A percentile compares a stretch with the other conserved stretches of the same genome.
These are phyloP conservation scores for Mycena venus DNA, from an alignment of 768 basidiomycete genomes.

Conservation along the genomic window DNA sequence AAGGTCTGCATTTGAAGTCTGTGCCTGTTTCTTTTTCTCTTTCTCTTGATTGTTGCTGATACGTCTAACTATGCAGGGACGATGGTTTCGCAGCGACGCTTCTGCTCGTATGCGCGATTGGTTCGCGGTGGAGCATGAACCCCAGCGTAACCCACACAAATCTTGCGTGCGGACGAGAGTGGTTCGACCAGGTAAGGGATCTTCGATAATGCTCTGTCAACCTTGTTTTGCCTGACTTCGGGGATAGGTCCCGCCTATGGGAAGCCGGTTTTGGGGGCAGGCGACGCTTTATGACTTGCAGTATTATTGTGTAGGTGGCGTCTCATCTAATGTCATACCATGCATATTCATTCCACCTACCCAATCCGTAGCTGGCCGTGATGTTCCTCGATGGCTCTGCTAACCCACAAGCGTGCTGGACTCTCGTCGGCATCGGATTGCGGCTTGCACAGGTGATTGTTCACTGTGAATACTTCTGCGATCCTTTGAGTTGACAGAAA, in stretches of 20 bases:
- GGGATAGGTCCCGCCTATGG: conserved; percentile 59
- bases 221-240: background rate
- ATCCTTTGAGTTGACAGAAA: conserved; percentile 63
- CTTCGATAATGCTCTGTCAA: background rate
- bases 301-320: conserved; percentile 64
- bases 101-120: background rate
- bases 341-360: background rate
- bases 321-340: too few species aligned
- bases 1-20: conserved; percentile 59
- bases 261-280: conserved; percentile 69
- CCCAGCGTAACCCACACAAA: conserved; percentile 53
- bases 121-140: conserved; percentile 58
- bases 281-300: conserved; percentile 84
- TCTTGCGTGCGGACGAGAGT: conserved; percentile 75
- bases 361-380: conserved; percentile 59
- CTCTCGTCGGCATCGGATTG: conserved; percentile 63
- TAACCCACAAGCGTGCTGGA: conserved; percentile 76
- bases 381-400: conserved; percentile 69
- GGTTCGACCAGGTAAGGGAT: conserved; percentile 73
- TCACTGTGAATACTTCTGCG: background rate
- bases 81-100: background rate
- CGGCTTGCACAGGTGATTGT: conserved; percentile 44
- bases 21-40: background rate
- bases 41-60: too few species aligned
- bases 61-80: background rate